Evolutionary conservation across 2,329 filamentous ascomycete genomes (phyloP).

Genomic region (Cryphonectria japonica): DNA sequence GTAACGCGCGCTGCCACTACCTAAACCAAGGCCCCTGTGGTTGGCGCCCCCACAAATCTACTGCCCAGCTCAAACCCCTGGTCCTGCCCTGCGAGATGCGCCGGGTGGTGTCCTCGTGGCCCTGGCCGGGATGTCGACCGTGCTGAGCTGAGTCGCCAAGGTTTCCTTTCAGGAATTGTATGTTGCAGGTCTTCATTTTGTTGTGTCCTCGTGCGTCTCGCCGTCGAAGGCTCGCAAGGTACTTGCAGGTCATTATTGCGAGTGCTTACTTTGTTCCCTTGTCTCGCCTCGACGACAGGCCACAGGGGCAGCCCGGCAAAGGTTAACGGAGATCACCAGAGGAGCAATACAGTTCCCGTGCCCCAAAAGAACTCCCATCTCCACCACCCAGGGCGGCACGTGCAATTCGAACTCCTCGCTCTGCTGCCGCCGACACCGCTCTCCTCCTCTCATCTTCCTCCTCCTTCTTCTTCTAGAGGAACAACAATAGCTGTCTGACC

Average conservation of each 20-base stretch:
- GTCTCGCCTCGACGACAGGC: neutral
- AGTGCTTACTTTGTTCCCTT: no score
- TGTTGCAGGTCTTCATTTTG: no score
- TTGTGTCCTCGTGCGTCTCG: no score
- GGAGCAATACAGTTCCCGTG: neutral
- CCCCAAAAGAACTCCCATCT: neutral
- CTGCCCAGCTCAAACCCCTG: conserved; percentile 3
- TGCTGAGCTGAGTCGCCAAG: conserved; percentile 7
- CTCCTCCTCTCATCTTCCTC: neutral
- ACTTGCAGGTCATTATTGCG: no score
- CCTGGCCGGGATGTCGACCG: conserved; percentile 12
- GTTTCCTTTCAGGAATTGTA: no score
- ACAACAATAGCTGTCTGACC: neutral
- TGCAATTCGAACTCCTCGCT: neutral
- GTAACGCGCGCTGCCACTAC: neutral
- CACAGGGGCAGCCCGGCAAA: neutral
- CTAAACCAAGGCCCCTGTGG: no score
- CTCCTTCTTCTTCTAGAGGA: neutral
- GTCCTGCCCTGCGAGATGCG: conserved; percentile 18
- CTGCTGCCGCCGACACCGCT: neutral
- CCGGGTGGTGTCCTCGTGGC: conserved; percentile 18
- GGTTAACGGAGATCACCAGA: neutral
- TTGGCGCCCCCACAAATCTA: neutral
- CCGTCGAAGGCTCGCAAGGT: no score
- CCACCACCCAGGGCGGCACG: neutral